Percentiles rank a stretch among this genome's conserved stretches.
Conservation (phyloP, 169 alveolate genomes). For the Plasmodium gaboni region DNA sequence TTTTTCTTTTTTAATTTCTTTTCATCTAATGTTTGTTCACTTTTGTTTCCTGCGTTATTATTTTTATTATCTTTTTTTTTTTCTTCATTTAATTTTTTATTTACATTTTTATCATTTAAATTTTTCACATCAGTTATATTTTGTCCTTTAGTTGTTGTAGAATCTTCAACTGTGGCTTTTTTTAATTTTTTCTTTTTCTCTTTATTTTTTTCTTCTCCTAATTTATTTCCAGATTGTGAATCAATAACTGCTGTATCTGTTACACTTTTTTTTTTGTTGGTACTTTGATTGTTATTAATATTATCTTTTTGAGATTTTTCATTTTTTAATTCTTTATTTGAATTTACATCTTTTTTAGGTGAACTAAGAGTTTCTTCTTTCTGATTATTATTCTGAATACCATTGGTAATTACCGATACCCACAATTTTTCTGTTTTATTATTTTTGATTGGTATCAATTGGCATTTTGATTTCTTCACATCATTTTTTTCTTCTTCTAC, state of each 20-base stretch:
- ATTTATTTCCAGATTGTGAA: conserved; percentile 10
- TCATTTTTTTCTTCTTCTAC: conserved; percentile 10
- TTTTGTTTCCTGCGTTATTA: conserved; percentile 9
- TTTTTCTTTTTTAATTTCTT: conserved; percentile 33
- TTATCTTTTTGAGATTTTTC: conserved; percentile 11
- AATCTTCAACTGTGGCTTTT: background rate
- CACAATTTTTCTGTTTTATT: conserved; percentile 47
- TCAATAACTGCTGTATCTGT: background rate
- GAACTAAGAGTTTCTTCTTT: conserved; percentile 14
- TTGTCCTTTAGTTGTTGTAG: conserved; percentile 2
- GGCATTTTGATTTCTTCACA: conserved; percentile 37
- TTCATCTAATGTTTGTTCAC: conserved; percentile 11
- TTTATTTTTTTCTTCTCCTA: conserved; percentile 35
- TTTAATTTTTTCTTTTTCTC: conserved; percentile 3
- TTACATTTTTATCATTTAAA: background rate
- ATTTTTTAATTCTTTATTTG: conserved; percentile 39
- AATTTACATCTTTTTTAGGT: conserved; percentile 23
- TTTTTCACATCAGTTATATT: conserved; percentile 13
- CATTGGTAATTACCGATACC: conserved; percentile 68
- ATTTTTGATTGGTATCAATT: conserved; percentile 35
- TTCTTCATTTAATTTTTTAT: conserved; percentile 12
- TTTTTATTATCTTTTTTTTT: conserved; percentile 5
- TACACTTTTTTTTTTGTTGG: too few species aligned
- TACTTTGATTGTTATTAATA: conserved; percentile 8
- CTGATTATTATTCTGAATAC: conserved; percentile 26